Conservation (phyloP, 2,329 filamentous ascomycete genomes). For the Madurella fahalii region DNA sequence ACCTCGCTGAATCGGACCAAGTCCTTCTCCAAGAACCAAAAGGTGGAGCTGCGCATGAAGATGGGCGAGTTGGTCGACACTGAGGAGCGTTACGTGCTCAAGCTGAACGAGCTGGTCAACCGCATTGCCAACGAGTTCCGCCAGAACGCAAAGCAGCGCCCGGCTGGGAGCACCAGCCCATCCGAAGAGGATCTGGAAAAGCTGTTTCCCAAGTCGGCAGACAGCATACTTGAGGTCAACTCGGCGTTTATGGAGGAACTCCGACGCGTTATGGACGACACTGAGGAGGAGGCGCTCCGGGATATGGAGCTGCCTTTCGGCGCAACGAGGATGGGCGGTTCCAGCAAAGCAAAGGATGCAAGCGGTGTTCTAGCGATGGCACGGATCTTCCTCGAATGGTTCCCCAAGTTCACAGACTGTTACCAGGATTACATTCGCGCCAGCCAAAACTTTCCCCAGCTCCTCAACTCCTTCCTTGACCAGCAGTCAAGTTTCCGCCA, state of each 20-base stretch:
- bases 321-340: constrained; percentile 42
- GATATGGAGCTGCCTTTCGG: constrained; percentile 61
- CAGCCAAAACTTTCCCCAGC: constrained; percentile 79
- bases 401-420: constrained; percentile 84
- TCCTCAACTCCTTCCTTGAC: constrained; percentile 75
- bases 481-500: constrained; percentile 79
- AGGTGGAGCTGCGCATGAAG: constrained; percentile 79
- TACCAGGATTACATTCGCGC: constrained; percentile 92
- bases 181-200: constrained; percentile 67
- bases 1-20: constrained; percentile 74
- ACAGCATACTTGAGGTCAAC: constrained; percentile 78
- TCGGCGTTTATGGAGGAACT: constrained; percentile 74
- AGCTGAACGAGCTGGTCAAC: constrained; percentile 78
- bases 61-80: constrained; percentile 89
- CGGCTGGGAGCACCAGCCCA: constrained; percentile 62
- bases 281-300: constrained; percentile 71
- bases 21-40: constrained; percentile 75
- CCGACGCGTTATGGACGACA: constrained; percentile 72
- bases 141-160: constrained; percentile 58
- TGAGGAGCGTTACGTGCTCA: constrained; percentile 88
- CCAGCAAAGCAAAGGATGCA: constrained; percentile 58
- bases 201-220: constrained; percentile 77
- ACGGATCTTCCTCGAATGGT: constrained; percentile 81
- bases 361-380: constrained; percentile 76
- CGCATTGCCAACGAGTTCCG: constrained; percentile 78